A percentile compares a stretch with the other conserved stretches of the same genome.
Conservation (phyloP, 1,139 yeast genomes). For the Suhomyces guaymorum region DNA sequence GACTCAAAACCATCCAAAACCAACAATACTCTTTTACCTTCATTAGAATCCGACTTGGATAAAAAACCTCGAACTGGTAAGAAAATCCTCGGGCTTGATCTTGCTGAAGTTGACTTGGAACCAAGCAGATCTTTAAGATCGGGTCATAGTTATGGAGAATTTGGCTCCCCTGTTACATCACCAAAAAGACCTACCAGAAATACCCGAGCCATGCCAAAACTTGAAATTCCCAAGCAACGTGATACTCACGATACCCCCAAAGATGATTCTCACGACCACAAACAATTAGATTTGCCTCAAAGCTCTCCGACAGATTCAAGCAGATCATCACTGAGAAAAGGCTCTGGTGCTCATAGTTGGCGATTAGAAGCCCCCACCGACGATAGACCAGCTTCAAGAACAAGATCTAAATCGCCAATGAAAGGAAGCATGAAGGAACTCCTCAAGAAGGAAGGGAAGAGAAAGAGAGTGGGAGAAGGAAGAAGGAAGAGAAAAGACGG, state of each 20-base stretch:
- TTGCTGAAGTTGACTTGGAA: constrained; percentile 12
- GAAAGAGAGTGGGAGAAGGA: too few relatives aligned
- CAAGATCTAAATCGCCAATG: constrained; percentile 46
- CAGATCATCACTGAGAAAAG: constrained; percentile 8
- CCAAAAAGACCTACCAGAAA: constrained; percentile 4
- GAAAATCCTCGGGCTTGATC: constrained; percentile 16
- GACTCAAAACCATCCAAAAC: not conserved
- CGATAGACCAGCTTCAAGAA: constrained; percentile 41
- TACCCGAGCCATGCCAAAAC: constrained; percentile 2
- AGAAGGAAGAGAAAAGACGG: too few relatives aligned
- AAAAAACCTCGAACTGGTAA: constrained; percentile 11
- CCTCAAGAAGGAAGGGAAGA: constrained; percentile 20
- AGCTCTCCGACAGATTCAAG: constrained; percentile 6
- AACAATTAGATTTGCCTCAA: constrained; percentile 8
- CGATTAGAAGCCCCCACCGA: constrained; percentile 8
- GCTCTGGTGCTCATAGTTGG: constrained; percentile 12
- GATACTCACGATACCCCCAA: too few relatives aligned
- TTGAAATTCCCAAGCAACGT: constrained; percentile 13
- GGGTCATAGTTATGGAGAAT: constrained; percentile 12
- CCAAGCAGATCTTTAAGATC: constrained; percentile 14
- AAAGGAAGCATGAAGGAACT: constrained; percentile 36
- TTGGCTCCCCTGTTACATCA: not conserved
- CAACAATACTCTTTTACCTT: not conserved
- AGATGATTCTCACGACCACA: too few relatives aligned
- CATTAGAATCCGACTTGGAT: constrained; percentile 3